Conservation (phyloP, 345 rosid species). For the Boechera retrofracta region DNA sequence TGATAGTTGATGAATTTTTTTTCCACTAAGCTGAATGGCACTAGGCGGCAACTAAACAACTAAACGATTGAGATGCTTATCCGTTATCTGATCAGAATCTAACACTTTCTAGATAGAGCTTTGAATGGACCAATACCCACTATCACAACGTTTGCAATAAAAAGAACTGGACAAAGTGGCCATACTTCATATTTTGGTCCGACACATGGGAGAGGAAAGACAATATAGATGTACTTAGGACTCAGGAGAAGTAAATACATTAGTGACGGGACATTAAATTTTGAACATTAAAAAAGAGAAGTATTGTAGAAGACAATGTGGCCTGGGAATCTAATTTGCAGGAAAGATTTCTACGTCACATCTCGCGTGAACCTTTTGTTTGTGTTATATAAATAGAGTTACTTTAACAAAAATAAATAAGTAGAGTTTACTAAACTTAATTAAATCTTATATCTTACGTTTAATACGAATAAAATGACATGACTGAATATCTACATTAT, state of each 20-base stretch:
- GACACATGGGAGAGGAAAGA: neutral
- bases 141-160: neutral
- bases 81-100: neutral
- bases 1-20: neutral
- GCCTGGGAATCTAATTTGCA: neutral
- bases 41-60: neutral
- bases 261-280: neutral
- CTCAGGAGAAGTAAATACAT: neutral
- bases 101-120: neutral
- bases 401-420: neutral
- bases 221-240: neutral
- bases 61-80: neutral
- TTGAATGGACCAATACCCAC: neutral
- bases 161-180: neutral
- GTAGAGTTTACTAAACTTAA: neutral
- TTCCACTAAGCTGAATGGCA: neutral
- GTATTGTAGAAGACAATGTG: neutral
- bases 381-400: neutral
- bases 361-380: neutral
- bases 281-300: conserved; percentile 9
- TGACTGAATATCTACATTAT: too few species aligned
- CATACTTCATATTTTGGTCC: neutral
- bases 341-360: neutral
- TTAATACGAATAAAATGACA: neutral
- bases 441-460: neutral